Evolutionary conservation across 2,329 filamentous ascomycete genomes (phyloP).

Genomic region (Ophiosphaerella herpotricha): DNA sequence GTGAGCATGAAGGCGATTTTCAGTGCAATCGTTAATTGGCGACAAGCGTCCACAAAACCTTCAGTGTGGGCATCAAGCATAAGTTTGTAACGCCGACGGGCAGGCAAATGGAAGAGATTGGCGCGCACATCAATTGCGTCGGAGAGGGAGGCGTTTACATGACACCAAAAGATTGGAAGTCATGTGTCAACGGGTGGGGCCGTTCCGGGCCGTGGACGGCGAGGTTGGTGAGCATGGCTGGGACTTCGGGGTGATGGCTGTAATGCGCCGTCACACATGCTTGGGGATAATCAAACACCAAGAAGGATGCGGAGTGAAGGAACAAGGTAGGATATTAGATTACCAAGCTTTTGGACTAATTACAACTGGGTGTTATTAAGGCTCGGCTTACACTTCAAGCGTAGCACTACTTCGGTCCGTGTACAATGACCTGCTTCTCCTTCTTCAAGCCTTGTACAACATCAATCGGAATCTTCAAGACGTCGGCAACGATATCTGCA

Average conservation of each 20-base stretch:
- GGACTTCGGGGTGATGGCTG: too few species aligned
- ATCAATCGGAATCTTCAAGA: conserved; percentile 62
- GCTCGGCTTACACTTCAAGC: background rate
- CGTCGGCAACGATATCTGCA: conserved; percentile 63
- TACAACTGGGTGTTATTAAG: too few species aligned
- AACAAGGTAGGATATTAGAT: too few species aligned
- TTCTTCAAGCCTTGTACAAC: conserved; percentile 64
- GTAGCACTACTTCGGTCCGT: conserved; percentile 7
- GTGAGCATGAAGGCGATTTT: background rate
- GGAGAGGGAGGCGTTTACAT: background rate
- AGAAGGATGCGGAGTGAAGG: too few species aligned
- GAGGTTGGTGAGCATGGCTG: too few species aligned
- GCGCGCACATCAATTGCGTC: background rate
- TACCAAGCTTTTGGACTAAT: too few species aligned
- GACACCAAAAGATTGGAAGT: too few species aligned
- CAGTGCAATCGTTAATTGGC: too few species aligned
- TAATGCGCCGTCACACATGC: too few species aligned
- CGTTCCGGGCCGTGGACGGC: too few species aligned
- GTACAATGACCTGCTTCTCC: conserved; percentile 64
- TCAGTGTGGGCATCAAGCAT: background rate
- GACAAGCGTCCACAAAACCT: background rate
- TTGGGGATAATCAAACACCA: too few species aligned
- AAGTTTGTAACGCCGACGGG: background rate
- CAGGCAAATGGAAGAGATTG: background rate
- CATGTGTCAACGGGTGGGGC: too few species aligned